These are phyloP conservation scores for Colletotrichum caudatum DNA, from an alignment of 2,329 filamentous ascomycete species.

Conservation along the genomic window DNA sequence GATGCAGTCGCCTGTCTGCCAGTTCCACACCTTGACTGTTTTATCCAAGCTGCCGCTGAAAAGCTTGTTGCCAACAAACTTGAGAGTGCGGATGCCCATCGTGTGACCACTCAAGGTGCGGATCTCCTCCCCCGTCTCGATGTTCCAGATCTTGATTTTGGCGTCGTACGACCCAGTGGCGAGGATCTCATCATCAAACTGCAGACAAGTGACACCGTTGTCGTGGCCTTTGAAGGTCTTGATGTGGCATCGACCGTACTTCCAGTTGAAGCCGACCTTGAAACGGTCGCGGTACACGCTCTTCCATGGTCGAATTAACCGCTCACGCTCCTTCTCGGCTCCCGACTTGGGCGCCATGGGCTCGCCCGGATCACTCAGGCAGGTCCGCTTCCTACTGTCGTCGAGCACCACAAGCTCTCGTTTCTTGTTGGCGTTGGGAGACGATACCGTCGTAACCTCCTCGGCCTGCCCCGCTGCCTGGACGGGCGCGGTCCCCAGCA, in stretches of 20 bases:
- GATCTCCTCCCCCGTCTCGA: conserved; percentile 86
- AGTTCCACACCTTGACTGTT: conserved; percentile 95
- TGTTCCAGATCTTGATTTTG: conserved; percentile 96
- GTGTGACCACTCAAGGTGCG: conserved; percentile 88
- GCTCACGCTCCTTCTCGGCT: conserved; percentile 55
- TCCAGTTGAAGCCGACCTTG: conserved; percentile 98
- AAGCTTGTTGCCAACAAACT: conserved; percentile 92
- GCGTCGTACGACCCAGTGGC: conserved; percentile 96
- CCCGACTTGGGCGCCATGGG: conserved; percentile 42
- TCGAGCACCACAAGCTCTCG: conserved; percentile 47
- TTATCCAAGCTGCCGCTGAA: conserved; percentile 91
- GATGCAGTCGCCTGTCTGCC: conserved; percentile 89
- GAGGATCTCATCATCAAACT: conserved; percentile 87
- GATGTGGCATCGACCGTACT: conserved; percentile 88
- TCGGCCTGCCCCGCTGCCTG: conserved; percentile 44
- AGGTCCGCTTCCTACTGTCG: conserved; percentile 53
- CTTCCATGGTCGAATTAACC: conserved; percentile 84
- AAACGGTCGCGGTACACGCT: conserved; percentile 96
- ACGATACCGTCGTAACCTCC: conserved; percentile 39
- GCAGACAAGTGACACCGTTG: conserved; percentile 73
- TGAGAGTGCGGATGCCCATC: conserved; percentile 85
- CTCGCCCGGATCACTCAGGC: conserved; percentile 43
- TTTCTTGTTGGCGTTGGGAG: conserved; percentile 50
- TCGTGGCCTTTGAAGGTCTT: conserved; percentile 86
- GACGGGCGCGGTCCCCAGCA: conserved; percentile 42